Evolutionary conservation across 1,139 yeast genomes (phyloP), one percentile per base, ranked within the genome.

Genomic region (Starmera stellimalicola): DNA sequence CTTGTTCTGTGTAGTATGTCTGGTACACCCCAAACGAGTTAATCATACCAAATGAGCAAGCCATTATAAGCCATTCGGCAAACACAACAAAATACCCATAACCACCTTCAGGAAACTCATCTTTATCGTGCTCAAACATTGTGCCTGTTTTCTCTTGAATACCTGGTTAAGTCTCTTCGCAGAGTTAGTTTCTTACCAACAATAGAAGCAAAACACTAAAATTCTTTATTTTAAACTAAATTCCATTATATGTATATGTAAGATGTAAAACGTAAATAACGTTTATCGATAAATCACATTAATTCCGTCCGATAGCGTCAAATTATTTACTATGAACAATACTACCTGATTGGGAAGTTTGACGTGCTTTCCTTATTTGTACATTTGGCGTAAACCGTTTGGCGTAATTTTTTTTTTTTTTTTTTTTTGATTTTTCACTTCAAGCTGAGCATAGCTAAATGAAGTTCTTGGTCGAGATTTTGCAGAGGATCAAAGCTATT

Each of bases 21-120:
- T 70, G 68, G 42, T 67, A 72, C n/a, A 70, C 60, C 18, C 74
- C 75, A 52, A 61, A 71, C 5, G 74, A 70, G 24, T 70, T 62
- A 37, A 69, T 68, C 66, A 68, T 66, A 2, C 77, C 78, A 66
- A 72, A 70, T 0, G 74, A 64, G 37, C 63, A 51, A 29, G 68
- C 63, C 54, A 66, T 65, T 18, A 68, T 48, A 5, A 65, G 37
- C 38, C 66, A 61, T 18, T 60, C 57, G 3, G 63, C 64, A 28
- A 64, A 42, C 15, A 65, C 63, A 5, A 68, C 58, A 3, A 65
- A 55, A 73, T 74, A 68, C 3, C 68, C 71, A 35, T 59, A 63
- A 0, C 72, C 69, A 7, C 62, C 63, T 38, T 69, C 75, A 5
- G 55, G 55, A 14, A 37, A 43, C 7, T 42, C 48, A 12, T 33